These are phyloP conservation scores for Populus davidiana DNA, from an alignment of 345 rosid species.

Conservation along the genomic window DNA sequence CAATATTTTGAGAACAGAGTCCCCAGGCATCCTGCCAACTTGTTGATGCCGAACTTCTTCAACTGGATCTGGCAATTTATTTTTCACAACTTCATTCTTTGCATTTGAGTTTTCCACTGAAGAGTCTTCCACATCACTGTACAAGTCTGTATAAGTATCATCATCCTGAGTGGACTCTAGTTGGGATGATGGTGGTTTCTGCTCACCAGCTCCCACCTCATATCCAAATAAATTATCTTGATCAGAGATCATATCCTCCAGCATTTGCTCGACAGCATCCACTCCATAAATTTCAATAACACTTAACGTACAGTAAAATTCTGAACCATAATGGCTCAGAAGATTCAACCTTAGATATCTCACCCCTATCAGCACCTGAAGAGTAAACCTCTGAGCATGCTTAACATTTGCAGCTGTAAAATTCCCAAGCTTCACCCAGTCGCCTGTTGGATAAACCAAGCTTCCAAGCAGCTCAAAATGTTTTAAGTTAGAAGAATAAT, in stretches of 20 bases:
- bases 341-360: conserved; percentile 78
- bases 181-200: conserved; percentile 33
- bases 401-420: conserved; percentile 82
- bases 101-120: conserved; percentile 30
- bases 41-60: conserved; percentile 76
- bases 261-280: conserved; percentile 91
- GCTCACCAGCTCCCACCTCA: conserved; percentile 40
- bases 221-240: conserved; percentile 45
- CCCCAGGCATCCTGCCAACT: conserved; percentile 91
- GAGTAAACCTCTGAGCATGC: conserved; percentile 64
- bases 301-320: conserved; percentile 93
- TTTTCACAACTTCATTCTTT: conserved; percentile 38
- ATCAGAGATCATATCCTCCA: conserved; percentile 80
- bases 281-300: conserved; percentile 82
- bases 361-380: conserved; percentile 76
- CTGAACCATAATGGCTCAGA: conserved; percentile 74
- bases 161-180: conserved; percentile 36
- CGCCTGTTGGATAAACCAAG: conserved; percentile 80
- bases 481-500: conserved; percentile 81
- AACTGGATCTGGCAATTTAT: conserved; percentile 39
- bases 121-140: conserved; percentile 36
- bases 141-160: conserved; percentile 29
- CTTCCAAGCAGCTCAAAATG: conserved; percentile 85
- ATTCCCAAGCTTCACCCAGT: conserved; percentile 79
- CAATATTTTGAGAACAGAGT: conserved; percentile 78